Conservation (phyloP, 805 yeast genomes). For the Candida caryicola region DNA sequence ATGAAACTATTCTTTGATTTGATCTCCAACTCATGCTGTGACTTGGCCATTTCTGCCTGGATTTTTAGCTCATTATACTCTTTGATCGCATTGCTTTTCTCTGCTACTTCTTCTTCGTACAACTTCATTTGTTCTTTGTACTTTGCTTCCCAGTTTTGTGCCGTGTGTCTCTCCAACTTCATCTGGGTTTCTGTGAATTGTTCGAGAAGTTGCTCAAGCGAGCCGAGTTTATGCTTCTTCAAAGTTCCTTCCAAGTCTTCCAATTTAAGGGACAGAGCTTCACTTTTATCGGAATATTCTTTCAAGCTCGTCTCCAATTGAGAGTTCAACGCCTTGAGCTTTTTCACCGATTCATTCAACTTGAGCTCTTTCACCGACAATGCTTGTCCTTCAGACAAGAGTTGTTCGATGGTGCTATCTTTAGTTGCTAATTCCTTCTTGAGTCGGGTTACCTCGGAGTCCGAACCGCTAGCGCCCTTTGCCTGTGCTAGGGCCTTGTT, state of each 20-base stretch:
- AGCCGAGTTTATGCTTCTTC: slow-evolving; percentile 24
- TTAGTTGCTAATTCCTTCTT: slow-evolving; percentile 21
- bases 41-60: slow-evolving; percentile 30
- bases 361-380: slow-evolving; percentile 69
- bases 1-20: slow-evolving; percentile 32
- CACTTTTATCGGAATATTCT: slow-evolving; percentile 29
- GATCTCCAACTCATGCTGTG: slow-evolving; percentile 32
- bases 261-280: slow-evolving; percentile 27
- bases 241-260: slow-evolving; percentile 40
- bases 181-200: slow-evolving; percentile 13
- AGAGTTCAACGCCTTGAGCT: slow-evolving; percentile 41
- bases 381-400: slow-evolving; percentile 73
- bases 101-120: slow-evolving; percentile 22
- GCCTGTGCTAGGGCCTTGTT: neutral
- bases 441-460: slow-evolving; percentile 6
- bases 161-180: slow-evolving; percentile 17
- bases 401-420: slow-evolving; percentile 61
- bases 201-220: slow-evolving; percentile 27
- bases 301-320: slow-evolving; percentile 30
- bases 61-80: slow-evolving; percentile 31
- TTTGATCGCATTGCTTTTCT: slow-evolving; percentile 17
- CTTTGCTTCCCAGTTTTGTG: slow-evolving; percentile 23
- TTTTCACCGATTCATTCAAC: slow-evolving; percentile 63
- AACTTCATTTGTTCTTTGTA: slow-evolving; percentile 22
- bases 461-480: neutral